Evolutionary conservation across 768 basidiomycete species (phyloP), one percentile per base, ranked within the genome.

Genomic region (Tricholoma sp.): DNA sequence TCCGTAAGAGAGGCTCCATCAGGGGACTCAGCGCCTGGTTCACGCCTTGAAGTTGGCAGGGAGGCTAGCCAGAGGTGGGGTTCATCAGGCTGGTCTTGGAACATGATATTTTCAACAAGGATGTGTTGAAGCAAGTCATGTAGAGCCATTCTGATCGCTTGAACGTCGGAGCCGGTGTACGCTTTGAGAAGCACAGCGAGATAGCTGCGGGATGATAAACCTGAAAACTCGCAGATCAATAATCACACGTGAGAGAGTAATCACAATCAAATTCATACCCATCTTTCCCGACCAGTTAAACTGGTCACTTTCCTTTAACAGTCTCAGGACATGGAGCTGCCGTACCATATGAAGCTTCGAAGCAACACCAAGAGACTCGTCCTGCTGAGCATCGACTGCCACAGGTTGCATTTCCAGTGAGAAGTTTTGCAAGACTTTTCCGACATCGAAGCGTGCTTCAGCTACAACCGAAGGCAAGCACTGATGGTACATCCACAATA

Each of bases 401-500:
- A 52, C 52, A 5, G 41, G 56, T 32, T 50, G 51, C 16, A 22
- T 52, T 41, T 58, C 57, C 8, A 50, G 34, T 21, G 66, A 55
- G 62, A 86, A 74, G 55, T 76, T 73, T 55, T 76, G 75, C 27
- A 94, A 70, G 19, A 95, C 66, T 68, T 92, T 92, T 2, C 91
- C 91, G 35, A 88, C 83, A 68, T 98, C 95, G 63, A 95, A 98
- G 51, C 85, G 78, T 24, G 84, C 84, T 67, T 94, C 93, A 0
- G 84, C 82, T 3, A 90, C 86, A 1, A 92, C 71, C 0, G 79
- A 74, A 0, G 93, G 91, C 27, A 95, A 69, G 58, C 83, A 85
- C 21, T 78, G 78, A 63, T 96, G 91, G 67, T 97, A 98, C 51
- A 95, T 76, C 82, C 88, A 89, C 58, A 97, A 73, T 41, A 98